phyloP scores from a whole-genome alignment of 805 yeast genomes.

The Wickerhamiella alocasiicola region DNA sequence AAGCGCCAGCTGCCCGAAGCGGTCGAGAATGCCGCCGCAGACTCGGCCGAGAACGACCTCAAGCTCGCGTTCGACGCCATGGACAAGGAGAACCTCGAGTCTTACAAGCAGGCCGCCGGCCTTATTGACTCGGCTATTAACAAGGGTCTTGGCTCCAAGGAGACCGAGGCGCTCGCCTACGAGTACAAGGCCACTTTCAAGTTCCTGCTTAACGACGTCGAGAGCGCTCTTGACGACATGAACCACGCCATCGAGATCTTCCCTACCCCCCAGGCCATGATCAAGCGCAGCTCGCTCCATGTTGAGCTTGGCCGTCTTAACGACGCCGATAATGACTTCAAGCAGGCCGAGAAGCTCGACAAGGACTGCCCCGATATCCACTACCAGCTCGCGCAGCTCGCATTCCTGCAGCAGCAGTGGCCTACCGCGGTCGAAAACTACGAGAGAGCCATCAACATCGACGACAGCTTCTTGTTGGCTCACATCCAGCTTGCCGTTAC shows the following conservation, averaged over 20 bases:
- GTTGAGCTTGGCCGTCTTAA: conserved; percentile 63
- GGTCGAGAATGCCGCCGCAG: conserved; percentile 36
- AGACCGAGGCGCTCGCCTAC: conserved; percentile 50
- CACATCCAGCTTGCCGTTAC: conserved; percentile 89
- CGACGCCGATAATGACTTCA: conserved; percentile 55
- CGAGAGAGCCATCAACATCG: conserved; percentile 58
- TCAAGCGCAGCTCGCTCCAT: conserved; percentile 66
- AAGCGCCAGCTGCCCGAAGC: conserved; percentile 38
- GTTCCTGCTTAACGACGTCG: conserved; percentile 65
- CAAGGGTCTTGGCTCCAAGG: conserved; percentile 17
- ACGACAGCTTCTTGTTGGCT: conserved; percentile 67
- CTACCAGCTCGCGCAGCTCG: conserved; percentile 91
- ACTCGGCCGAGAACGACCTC: conserved; percentile 52
- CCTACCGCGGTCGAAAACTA: conserved; percentile 62
- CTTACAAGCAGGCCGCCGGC: conserved; percentile 50
- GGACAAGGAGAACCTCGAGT: conserved; percentile 36
- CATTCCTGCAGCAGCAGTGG: conserved; percentile 67
- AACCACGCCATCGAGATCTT: conserved; percentile 49
- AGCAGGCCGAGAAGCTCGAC: conserved; percentile 54
- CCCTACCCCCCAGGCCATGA: conserved; percentile 67
- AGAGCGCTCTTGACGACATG: conserved; percentile 50
- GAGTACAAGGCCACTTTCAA: conserved; percentile 76
- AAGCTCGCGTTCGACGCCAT: conserved; percentile 51
- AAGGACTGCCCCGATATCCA: conserved; percentile 67
- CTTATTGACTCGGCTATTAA: conserved; percentile 28